A percentile compares a stretch with the other conserved stretches of the same genome.
These are phyloP conservation scores for Aureobasidium sp. DNA, from an alignment of 2,329 filamentous ascomycete species.

Conservation along the genomic window DNA sequence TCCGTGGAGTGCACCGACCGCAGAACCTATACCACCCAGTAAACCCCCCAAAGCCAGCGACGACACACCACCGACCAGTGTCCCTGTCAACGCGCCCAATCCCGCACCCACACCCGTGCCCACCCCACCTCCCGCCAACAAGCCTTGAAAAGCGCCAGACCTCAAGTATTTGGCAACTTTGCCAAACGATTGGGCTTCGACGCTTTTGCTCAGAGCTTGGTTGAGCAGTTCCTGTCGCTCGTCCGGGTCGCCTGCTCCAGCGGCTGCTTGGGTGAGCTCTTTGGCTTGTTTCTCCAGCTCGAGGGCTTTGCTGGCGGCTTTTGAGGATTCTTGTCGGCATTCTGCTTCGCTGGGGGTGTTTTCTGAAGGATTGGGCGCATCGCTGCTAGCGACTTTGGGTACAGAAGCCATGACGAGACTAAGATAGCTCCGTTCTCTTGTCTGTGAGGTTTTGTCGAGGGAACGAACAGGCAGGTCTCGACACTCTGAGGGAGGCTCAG, in stretches of 20 bases:
- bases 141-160: slow-evolving; percentile 23
- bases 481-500: too few species aligned
- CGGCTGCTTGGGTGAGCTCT: slow-evolving; percentile 21
- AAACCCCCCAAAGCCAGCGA: slow-evolving; percentile 11
- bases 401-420: too few species aligned
- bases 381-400: too few species aligned
- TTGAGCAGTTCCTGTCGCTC: slow-evolving; percentile 26
- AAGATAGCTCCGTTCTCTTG: too few species aligned
- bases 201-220: slow-evolving; percentile 21
- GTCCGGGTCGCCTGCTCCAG: slow-evolving; percentile 22
- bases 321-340: slow-evolving; percentile 18
- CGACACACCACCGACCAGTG: slow-evolving; percentile 23
- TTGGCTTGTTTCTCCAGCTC: slow-evolving; percentile 20
- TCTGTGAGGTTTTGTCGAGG: too few species aligned
- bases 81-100: slow-evolving; percentile 23
- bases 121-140: slow-evolving; percentile 23
- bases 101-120: slow-evolving; percentile 21
- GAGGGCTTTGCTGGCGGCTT: slow-evolving; percentile 20
- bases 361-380: neutral
- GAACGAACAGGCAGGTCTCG: too few species aligned
- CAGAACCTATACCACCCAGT: neutral
- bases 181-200: slow-evolving; percentile 24
- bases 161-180: slow-evolving; percentile 25
- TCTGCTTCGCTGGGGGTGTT: neutral
- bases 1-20: neutral